Conservation (phyloP, 2,329 filamentous ascomycete species). For the Hypoxylon sp. region DNA sequence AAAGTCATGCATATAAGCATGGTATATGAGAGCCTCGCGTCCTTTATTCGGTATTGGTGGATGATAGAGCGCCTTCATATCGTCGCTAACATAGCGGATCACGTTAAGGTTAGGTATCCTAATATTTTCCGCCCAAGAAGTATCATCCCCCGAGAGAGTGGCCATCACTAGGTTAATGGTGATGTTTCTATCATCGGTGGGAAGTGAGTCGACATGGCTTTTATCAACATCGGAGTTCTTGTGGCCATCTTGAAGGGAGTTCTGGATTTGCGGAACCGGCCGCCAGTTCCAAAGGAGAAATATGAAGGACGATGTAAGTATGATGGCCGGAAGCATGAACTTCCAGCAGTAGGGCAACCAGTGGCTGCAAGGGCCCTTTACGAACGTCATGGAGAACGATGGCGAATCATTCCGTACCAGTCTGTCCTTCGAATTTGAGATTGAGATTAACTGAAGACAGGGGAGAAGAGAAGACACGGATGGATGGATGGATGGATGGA, state of each 20-base stretch:
- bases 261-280: conserved; percentile 23
- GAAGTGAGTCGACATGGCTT: conserved; percentile 5
- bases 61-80: conserved; percentile 61
- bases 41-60: conserved; percentile 70
- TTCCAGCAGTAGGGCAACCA: conserved; percentile 41
- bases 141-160: conserved; percentile 49
- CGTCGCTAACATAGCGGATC: conserved; percentile 66
- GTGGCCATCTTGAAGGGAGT: conserved; percentile 22
- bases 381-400: conserved; percentile 37
- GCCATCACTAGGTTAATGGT: conserved; percentile 54
- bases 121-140: conserved; percentile 52
- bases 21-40: conserved; percentile 74
- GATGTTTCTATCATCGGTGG: conserved; percentile 32
- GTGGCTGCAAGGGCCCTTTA: conserved; percentile 36
- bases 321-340: conserved; percentile 29
- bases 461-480: not conserved
- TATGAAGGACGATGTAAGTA: conserved; percentile 26
- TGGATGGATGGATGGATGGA: not conserved
- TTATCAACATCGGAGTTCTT: conserved; percentile 36
- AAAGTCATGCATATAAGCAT: conserved; percentile 73
- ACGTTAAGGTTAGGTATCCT: conserved; percentile 54
- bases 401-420: conserved; percentile 37
- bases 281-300: conserved; percentile 33
- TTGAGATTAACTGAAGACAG: conserved; percentile 12
- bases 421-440: conserved; percentile 17